phyloP scores from a whole-genome alignment of 495 filamentous ascomycete genomes.

The Aspergillus avenaceus region DNA sequence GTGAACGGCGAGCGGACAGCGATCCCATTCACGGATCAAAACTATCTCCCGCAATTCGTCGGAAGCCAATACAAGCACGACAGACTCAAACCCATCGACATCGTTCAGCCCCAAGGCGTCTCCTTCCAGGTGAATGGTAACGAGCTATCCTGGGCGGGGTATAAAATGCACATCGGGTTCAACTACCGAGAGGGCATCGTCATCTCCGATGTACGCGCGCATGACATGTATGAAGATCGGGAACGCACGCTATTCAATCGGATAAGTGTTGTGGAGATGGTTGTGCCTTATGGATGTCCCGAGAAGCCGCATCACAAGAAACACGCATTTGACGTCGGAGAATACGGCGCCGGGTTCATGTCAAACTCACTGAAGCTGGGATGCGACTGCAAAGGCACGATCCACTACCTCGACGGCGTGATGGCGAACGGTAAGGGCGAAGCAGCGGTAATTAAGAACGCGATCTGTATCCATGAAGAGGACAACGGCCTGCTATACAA shows the following conservation, averaged over 20 bases:
- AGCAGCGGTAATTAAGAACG: conserved; percentile 51
- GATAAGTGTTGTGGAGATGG: conserved; percentile 75
- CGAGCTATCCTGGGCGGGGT: conserved; percentile 35
- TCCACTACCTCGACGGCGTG: conserved; percentile 61
- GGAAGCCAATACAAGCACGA: conserved; percentile 31
- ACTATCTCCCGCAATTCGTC: conserved; percentile 44
- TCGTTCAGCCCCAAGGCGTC: conserved; percentile 36
- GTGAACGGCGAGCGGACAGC: conserved; percentile 65
- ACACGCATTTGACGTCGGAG: conserved; percentile 70
- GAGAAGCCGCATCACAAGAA: conserved; percentile 66
- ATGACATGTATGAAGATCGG: conserved; percentile 57
- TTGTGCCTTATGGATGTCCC: conserved; percentile 59
- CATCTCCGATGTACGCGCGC: conserved; percentile 53
- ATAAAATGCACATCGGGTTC: conserved; percentile 59
- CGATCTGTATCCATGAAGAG: conserved; percentile 67
- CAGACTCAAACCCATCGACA: conserved; percentile 36
- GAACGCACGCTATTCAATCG: conserved; percentile 57
- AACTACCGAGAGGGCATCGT: conserved; percentile 68
- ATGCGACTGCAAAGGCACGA: conserved; percentile 66
- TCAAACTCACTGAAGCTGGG: conserved; percentile 66
- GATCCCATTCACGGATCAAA: conserved; percentile 49
- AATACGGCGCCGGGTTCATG: conserved; percentile 61
- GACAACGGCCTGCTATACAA: conserved; percentile 66
- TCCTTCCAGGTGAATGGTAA: conserved; percentile 39
- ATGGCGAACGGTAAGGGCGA: conserved; percentile 51